phyloP scores from a whole-genome alignment of 139 green algal genomes.

The Chlamydomonas sp. region DNA sequence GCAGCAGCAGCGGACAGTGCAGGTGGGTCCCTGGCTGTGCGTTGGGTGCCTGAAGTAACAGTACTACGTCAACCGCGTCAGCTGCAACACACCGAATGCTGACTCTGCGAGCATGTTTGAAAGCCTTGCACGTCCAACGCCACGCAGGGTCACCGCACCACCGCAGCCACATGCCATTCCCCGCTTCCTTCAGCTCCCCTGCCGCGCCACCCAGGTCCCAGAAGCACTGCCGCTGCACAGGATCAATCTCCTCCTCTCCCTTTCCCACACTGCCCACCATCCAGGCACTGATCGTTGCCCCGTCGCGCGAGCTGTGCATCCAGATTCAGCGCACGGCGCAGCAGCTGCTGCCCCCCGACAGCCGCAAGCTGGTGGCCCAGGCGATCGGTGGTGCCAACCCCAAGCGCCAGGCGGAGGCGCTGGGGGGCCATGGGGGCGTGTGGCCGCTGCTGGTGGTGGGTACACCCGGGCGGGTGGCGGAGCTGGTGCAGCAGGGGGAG shows the following conservation, averaged over 20 bases:
- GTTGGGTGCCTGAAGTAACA: background rate
- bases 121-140: too few species aligned
- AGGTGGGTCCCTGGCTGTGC: background rate
- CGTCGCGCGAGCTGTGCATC: constrained; percentile 95
- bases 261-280: background rate
- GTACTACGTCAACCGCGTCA: background rate
- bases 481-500: constrained; percentile 73
- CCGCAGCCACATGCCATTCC: too few species aligned
- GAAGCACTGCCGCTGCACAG: too few species aligned
- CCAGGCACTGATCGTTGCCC: constrained; percentile 83
- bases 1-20: background rate
- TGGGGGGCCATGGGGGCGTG: constrained; percentile 66
- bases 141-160: too few species aligned
- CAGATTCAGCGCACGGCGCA: constrained; percentile 87
- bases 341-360: constrained; percentile 70
- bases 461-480: constrained; percentile 92
- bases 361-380: constrained; percentile 87
- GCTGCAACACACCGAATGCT: too few species aligned
- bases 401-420: constrained; percentile 78
- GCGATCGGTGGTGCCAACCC: constrained; percentile 94
- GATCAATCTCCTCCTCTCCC: too few species aligned
- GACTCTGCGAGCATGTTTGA: too few species aligned
- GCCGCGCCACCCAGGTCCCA: too few species aligned
- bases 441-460: constrained; percentile 92
- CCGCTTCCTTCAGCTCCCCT: too few species aligned